These are phyloP conservation scores for Monilinia polystroma DNA, from an alignment of 2,329 filamentous ascomycete species.

Conservation along the genomic window DNA sequence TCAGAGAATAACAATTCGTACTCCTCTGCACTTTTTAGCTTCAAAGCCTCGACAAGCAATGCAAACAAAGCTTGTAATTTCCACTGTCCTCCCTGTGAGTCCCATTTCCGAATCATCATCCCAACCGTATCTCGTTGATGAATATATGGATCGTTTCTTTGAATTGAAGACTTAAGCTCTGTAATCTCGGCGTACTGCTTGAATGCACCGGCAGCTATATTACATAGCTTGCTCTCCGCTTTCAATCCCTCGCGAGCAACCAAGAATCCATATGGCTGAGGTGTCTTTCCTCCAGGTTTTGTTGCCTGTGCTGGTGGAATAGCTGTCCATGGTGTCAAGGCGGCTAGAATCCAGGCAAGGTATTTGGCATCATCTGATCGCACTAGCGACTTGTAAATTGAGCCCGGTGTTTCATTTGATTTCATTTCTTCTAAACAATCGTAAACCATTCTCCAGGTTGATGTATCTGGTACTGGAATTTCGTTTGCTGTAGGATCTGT, in stretches of 20 bases:
- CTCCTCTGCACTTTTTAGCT: conserved; percentile 36
- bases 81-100: conserved; percentile 63
- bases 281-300: conserved; percentile 47
- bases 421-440: conserved; percentile 57
- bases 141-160: conserved; percentile 47
- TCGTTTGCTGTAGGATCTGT: conserved; percentile 60
- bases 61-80: conserved; percentile 67
- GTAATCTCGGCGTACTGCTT: conserved; percentile 64
- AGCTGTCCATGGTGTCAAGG: conserved; percentile 71
- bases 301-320: conserved; percentile 45
- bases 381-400: conserved; percentile 56
- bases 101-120: conserved; percentile 73
- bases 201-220: conserved; percentile 64
- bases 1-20: conserved; percentile 45
- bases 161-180: conserved; percentile 55
- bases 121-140: conserved; percentile 63
- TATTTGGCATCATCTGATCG: conserved; percentile 65
- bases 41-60: conserved; percentile 61
- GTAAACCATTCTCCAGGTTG: conserved; percentile 63
- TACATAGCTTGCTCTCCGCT: conserved; percentile 71
- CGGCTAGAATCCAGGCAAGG: conserved; percentile 72
- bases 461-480: conserved; percentile 55
- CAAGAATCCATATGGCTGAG: conserved; percentile 58
- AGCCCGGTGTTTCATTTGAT: conserved; percentile 46
- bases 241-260: conserved; percentile 77